A percentile compares a stretch with the other conserved stretches of the same genome.
Conservation (phyloP, 495 filamentous ascomycete species). For the Penicillium bovifimosum region DNA sequence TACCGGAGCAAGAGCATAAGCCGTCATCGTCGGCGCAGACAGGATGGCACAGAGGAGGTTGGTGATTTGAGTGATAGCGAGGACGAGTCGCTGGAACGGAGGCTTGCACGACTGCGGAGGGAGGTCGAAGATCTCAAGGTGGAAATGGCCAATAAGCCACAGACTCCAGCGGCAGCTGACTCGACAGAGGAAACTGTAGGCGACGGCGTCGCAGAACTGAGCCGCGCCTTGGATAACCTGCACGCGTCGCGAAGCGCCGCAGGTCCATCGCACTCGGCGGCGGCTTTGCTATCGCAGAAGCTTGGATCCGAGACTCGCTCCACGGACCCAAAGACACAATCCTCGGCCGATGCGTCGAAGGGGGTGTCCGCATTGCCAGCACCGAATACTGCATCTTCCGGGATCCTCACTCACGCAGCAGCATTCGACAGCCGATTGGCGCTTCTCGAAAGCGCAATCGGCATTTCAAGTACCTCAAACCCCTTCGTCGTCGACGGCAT, state of each 20-base stretch:
- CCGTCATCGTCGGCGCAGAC: slow-evolving; percentile 51
- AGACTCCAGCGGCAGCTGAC: slow-evolving; percentile 9
- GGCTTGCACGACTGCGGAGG: slow-evolving; percentile 69
- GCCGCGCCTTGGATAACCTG: slow-evolving; percentile 55
- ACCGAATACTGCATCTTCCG: slow-evolving; percentile 42
- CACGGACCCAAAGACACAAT: slow-evolving; percentile 7
- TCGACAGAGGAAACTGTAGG: slow-evolving; percentile 30
- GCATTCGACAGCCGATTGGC: slow-evolving; percentile 81
- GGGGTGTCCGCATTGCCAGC: slow-evolving; percentile 3
- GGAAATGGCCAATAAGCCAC: slow-evolving; percentile 43
- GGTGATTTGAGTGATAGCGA: slow-evolving; percentile 65
- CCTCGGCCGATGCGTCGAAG: background rate
- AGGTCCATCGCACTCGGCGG: slow-evolving; percentile 29
- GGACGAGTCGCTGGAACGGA: slow-evolving; percentile 65
- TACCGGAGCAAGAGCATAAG: slow-evolving; percentile 61
- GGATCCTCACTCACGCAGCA: slow-evolving; percentile 68
- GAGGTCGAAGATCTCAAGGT: slow-evolving; percentile 75
- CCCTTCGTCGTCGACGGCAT: slow-evolving; percentile 55
- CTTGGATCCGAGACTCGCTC: slow-evolving; percentile 15
- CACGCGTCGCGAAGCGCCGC: slow-evolving; percentile 34
- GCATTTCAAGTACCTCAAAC: slow-evolving; percentile 63
- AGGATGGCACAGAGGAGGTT: slow-evolving; percentile 50
- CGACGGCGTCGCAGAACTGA: slow-evolving; percentile 55
- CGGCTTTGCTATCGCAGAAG: slow-evolving; percentile 32
- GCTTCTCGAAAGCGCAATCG: slow-evolving; percentile 73